Evolutionary conservation across 2,329 filamentous ascomycete species (phyloP).

Genomic region (Iodosphaeria phyllophila): DNA sequence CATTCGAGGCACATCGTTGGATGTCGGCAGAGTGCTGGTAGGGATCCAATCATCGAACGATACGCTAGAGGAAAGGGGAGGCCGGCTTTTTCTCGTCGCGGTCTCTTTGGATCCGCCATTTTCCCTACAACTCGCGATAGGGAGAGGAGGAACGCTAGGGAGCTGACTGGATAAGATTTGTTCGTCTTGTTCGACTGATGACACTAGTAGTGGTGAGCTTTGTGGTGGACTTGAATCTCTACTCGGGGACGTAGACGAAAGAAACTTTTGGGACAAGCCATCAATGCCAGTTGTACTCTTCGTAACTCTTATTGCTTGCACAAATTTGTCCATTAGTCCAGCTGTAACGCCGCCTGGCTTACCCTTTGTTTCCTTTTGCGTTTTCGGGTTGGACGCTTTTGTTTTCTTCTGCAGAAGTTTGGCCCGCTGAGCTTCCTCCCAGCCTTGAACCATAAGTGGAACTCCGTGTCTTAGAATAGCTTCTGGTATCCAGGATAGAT

Average conservation of each 20-base stretch:
- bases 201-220: slow-evolving; percentile 2
- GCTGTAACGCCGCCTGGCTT: slow-evolving; percentile 8
- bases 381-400: slow-evolving; percentile 7
- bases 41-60: no score
- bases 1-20: slow-evolving; percentile 7
- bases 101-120: slow-evolving; percentile 3
- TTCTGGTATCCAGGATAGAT: slow-evolving; percentile 52
- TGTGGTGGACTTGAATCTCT: slow-evolving; percentile 4
- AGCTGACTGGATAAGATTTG: no score
- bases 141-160: no score
- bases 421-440: slow-evolving; percentile 26
- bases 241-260: slow-evolving; percentile 2
- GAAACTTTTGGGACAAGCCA: not conserved
- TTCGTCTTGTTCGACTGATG: slow-evolving; percentile 4
- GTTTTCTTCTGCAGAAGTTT: slow-evolving; percentile 11
- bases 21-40: slow-evolving; percentile 7
- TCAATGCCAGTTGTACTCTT: slow-evolving; percentile 2
- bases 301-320: slow-evolving; percentile 17
- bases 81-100: slow-evolving; percentile 3
- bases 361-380: slow-evolving; percentile 6
- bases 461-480: slow-evolving; percentile 43
- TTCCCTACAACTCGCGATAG: no score
- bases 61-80: no score
- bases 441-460: slow-evolving; percentile 45
- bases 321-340: slow-evolving; percentile 21